phyloP scores from a whole-genome alignment of 352 stramenopile species.

The Pythium folliculosum region DNA sequence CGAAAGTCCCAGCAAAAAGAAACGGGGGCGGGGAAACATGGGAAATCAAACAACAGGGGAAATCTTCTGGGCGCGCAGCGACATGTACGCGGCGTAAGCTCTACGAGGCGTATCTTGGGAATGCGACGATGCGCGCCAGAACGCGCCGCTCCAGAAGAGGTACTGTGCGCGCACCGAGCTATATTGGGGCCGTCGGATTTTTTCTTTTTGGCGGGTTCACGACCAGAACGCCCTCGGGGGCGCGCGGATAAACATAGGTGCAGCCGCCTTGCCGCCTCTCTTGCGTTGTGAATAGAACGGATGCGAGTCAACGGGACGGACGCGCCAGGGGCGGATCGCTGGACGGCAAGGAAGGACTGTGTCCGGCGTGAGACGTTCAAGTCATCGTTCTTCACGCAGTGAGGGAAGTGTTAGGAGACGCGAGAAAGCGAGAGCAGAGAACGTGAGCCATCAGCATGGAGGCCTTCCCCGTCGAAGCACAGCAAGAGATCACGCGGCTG shows the following conservation, averaged over 20 bases:
- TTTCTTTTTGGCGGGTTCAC: background rate
- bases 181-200: background rate
- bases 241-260: slow-evolving; percentile 3
- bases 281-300: background rate
- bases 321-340: background rate
- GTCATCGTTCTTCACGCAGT: background rate
- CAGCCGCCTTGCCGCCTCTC: too few species aligned
- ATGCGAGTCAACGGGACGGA: background rate
- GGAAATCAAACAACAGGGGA: background rate
- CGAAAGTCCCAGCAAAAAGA: background rate
- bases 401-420: slow-evolving; percentile 1
- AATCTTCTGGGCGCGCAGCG: background rate
- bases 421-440: slow-evolving; percentile 8
- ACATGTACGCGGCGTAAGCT: too few species aligned
- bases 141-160: background rate
- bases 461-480: slow-evolving; percentile 26
- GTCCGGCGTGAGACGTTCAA: background rate
- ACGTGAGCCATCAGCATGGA: background rate
- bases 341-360: background rate
- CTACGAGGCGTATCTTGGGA: background rate
- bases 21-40: background rate
- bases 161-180: background rate
- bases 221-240: slow-evolving; percentile 1
- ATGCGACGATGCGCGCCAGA: background rate
- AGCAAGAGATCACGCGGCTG: slow-evolving; percentile 56